Evolutionary conservation across 129 eudicot species (phyloP).

Genomic region (Saussurea involucrata): DNA sequence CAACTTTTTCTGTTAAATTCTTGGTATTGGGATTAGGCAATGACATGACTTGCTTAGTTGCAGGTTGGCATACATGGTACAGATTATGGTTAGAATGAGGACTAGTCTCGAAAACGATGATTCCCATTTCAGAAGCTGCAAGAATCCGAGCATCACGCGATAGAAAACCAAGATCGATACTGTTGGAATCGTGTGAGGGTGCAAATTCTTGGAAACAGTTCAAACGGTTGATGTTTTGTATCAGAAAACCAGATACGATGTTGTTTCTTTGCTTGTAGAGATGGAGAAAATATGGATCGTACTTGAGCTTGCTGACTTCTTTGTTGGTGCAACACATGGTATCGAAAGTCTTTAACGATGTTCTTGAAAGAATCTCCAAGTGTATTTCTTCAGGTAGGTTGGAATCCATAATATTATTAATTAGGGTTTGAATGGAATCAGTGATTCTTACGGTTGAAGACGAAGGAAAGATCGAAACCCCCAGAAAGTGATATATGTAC

Average conservation of each 20-base stretch:
- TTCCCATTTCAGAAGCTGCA: conserved; percentile 3
- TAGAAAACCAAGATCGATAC: conserved; percentile 9
- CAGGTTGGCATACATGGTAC: conserved; percentile 17
- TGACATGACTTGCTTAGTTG: neutral
- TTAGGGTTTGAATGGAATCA: no score
- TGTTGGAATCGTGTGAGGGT: neutral
- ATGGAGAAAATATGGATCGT: neutral
- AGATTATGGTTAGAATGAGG: neutral
- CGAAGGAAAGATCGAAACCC: no score
- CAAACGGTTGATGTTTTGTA: neutral
- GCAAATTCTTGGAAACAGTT: neutral
- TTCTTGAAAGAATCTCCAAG: conserved; percentile 11
- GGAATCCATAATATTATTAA: conserved; percentile 1
- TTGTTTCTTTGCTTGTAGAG: conserved; percentile 8
- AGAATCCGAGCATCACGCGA: neutral
- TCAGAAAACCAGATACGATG: conserved; percentile 1
- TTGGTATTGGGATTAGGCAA: conserved; percentile 6
- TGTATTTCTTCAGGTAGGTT: neutral
- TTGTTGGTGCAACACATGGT: neutral
- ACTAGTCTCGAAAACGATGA: neutral
- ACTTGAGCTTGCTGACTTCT: neutral
- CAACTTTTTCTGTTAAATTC: neutral
- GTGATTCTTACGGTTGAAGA: no score
- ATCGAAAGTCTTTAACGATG: neutral
- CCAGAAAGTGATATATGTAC: no score